Base-by-base conservation (phyloP, 495 filamentous ascomycete species). In the Chaetomium tenue region DNA sequence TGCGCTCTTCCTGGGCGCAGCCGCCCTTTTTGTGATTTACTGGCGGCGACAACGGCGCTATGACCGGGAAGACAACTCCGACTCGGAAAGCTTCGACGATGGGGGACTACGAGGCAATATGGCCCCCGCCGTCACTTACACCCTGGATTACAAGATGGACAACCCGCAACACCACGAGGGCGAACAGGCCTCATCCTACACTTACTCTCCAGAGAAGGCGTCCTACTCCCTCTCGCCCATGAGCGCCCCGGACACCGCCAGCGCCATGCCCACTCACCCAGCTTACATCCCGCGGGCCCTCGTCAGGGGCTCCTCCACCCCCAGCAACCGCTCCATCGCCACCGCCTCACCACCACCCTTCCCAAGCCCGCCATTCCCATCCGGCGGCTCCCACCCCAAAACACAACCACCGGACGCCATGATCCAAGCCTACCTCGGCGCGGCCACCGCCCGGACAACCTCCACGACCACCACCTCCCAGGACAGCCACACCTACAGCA, bases 241-340 rank as follows among this genome's bases (percentile, higher is more conserved):
- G 37, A 60, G 51, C 63, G 61, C 63, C 50, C 64, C 58, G 15
- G 69, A 63, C 30, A 4, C 33, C 20, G 66, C 64, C 42, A 70
- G 60, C 65, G 72, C 72, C 23, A 74, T 81, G 66, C 80, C 79
- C n/a, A 74, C 77, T 6, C 80, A 81, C 56, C 78, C 78, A 16
- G 80, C 80, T n/a, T 82, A 82, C 62, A 71, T 81, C 22, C 77
- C 80, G 1, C 66, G 66, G 12, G 68, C 73, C 3, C 53, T 75
- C 18, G 76, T 78, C 44, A 71, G 79, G 2, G 72, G 68, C 23
- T 55, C 30, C 7, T 55, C 30, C 11, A 54, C 61, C 9, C 63
- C 63, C 6, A 68, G 60, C 63, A 50, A 52, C 42, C 62, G 28
- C 30, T 58, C 61, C 25, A 54, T 22, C 23, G 42, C 58, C 18